phyloP scores from a whole-genome alignment of 2,329 filamentous ascomycete species.

The Neopestalotiopsis sp. region DNA sequence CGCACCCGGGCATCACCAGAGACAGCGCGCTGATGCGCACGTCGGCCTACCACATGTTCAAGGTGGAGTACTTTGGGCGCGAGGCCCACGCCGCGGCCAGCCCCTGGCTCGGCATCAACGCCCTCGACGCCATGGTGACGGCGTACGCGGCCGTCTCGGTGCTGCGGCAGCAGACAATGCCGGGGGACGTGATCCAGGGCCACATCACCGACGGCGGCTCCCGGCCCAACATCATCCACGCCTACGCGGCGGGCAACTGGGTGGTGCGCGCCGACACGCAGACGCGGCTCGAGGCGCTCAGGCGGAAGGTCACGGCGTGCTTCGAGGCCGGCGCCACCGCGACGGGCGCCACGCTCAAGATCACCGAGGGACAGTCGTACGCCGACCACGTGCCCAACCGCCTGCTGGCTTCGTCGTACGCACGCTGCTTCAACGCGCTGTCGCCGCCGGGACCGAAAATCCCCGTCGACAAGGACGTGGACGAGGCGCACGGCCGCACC shows the following conservation, averaged over 20 bases:
- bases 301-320: conserved; percentile 48
- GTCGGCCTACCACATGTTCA: conserved; percentile 53
- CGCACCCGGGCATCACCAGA: conserved; percentile 47
- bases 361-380: conserved; percentile 50
- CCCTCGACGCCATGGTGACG: conserved; percentile 59
- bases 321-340: conserved; percentile 52
- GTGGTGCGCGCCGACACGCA: conserved; percentile 38
- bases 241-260: conserved; percentile 40
- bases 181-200: conserved; percentile 54
- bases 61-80: conserved; percentile 57
- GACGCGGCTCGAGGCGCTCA: conserved; percentile 43
- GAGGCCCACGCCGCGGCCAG: conserved; percentile 60
- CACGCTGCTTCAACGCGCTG: conserved; percentile 48
- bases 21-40: conserved; percentile 56
- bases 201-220: conserved; percentile 58
- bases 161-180: conserved; percentile 60
- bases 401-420: conserved; percentile 51
- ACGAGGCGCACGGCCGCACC: conserved; percentile 46
- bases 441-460: conserved; percentile 37
- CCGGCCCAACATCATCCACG: conserved; percentile 62
- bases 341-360: conserved; percentile 53
- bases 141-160: conserved; percentile 54
- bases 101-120: conserved; percentile 66
- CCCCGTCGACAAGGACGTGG: conserved; percentile 42
- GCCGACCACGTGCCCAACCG: conserved; percentile 60